Conservation (phyloP, 176 grass and related monocot species). For the Oryza meridionalis region DNA sequence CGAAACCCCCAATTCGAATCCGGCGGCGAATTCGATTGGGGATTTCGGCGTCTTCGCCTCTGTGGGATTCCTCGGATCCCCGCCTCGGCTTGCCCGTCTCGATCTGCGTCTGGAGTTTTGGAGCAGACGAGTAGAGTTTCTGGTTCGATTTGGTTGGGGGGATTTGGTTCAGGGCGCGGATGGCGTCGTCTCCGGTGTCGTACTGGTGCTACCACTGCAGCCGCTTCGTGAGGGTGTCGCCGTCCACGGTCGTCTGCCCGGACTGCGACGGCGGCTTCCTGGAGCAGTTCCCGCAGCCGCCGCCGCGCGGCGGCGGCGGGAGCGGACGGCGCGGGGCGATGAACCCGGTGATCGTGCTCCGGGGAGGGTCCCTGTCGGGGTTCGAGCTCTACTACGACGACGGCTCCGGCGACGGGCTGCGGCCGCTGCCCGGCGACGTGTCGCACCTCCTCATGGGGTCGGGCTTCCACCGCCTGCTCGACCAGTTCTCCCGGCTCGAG, state of each 20-base stretch:
- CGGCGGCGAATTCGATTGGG: constrained; percentile 46
- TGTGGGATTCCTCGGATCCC: constrained; percentile 23
- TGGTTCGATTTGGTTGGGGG: constrained; percentile 18
- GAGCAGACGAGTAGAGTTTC: neutral
- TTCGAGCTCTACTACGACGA: constrained; percentile 87
- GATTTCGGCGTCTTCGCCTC: constrained; percentile 35
- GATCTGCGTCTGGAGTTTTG: constrained; percentile 30
- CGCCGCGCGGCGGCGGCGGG: constrained; percentile 49
- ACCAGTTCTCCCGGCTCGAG: constrained; percentile 71
- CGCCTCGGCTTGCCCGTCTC: neutral
- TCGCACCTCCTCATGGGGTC: constrained; percentile 76
- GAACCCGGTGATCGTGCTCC: constrained; percentile 86
- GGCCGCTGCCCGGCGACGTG: constrained; percentile 65
- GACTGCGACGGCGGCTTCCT: constrained; percentile 82
- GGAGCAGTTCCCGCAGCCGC: constrained; percentile 61
- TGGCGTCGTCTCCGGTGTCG: constrained; percentile 64
- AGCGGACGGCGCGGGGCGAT: constrained; percentile 58
- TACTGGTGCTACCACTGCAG: constrained; percentile 85
- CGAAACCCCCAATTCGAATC: constrained; percentile 34
- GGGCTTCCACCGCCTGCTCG: constrained; percentile 74
- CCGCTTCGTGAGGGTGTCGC: constrained; percentile 69
- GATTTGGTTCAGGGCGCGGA: constrained; percentile 16
- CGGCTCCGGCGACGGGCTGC: constrained; percentile 65
- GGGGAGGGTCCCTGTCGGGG: constrained; percentile 50
- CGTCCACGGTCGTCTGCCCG: constrained; percentile 61